Base-by-base conservation (phyloP, 768 basidiomycete genomes). In the Lactarius trivialis region DNA sequence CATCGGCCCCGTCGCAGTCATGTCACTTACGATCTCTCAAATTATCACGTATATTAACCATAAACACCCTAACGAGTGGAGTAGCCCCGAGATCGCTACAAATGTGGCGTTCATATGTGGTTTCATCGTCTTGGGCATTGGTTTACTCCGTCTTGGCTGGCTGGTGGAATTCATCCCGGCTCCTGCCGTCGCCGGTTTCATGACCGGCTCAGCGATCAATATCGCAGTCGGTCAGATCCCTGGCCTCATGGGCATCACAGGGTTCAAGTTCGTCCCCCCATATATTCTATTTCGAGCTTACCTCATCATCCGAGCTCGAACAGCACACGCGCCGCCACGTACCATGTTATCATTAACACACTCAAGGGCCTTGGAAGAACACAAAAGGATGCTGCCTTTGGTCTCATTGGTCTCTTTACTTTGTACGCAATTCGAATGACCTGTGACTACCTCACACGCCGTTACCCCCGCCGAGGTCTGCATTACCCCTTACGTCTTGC, bases 1-100 rank as follows among this genome's bases (percentile, higher is more conserved):
- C n/a, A 98, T 99, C 68, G 97, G 97, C 55, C 97, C 97, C 2
- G 96, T 98, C 68, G 96, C 97, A 8, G 96, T 99, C 71, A 97
- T 99, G 94, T 95, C 93, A 2, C 81, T 97, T 55, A 89, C 90
- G 21, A 84, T 86, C 19, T 81, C 91, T 8, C 85, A 91, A 71
- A 85, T 98, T 66, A 90, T 98, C 71, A 76, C 79, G 15, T 73
- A 81, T 37, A 83, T 97, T 56, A 69, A 87, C 49, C 68, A 76
- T 0, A 68, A 72, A 11, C 75, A 85, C 68, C 86, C 83, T 1
- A 75, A 74, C n/a, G 70, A 77, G 68, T 96, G 85, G 83, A 67
- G 74, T 4, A 78, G 77, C 1, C 86, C 89, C 1, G 78, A 85
- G 60, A 98, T 99, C 62, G 97, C 91, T 4, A 91, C 86, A 12